Evolutionary conservation across 2,329 filamentous ascomycete genomes (phyloP), one percentile per base, ranked within the genome.

Genomic region (Epichloe sp.): DNA sequence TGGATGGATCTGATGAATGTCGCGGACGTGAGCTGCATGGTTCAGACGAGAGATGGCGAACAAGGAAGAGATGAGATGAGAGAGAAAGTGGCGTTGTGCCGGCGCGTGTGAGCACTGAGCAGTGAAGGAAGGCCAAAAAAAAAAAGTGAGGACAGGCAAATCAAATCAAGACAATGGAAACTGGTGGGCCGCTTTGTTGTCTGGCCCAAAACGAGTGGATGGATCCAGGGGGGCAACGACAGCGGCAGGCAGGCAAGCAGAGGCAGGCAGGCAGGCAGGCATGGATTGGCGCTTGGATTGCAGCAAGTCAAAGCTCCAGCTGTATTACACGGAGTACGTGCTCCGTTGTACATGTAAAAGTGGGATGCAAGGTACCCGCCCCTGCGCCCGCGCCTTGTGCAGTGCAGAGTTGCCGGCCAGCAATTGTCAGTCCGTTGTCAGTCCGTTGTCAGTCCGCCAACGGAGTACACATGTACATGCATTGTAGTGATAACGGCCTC

Each of bases 281-380:
- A 19, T n/a, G 17, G 8, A n/a, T 8, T 15, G 15, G 37, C 3
- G 37, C 15, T 15, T 15, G 14, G 37, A 15, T n/a, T 17, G 7
- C 11, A 3, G 7, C n/a, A 19, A 40, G 15, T 17, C 15, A 7
- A 19, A 17, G 15, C 38, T n/a, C 26, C 26, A 26, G 26, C 26
- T 26, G 26, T 26, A 19, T 2, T 19, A 26, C 23, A 7, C 2
- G 7, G 23, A 26, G 26, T 26, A 26, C 26, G 26, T 26, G 2
- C 7, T 26, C 23, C 7, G 7, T 26, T 26, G 23, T 26, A 26
- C 23, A 23, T 6, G 19, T 3, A 21, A 21, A 21, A 26, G 17
- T 19, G 43, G 10, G 38, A 48, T 40, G 50, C 46, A 52, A 52
- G 50, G 50, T 52, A 52, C 50, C 46, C 50, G 50, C 21, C 21